Percentiles rank a stretch among this genome's conserved stretches.
Conservation (phyloP, 106 monocot species). For the Acorus calamus region DNA sequence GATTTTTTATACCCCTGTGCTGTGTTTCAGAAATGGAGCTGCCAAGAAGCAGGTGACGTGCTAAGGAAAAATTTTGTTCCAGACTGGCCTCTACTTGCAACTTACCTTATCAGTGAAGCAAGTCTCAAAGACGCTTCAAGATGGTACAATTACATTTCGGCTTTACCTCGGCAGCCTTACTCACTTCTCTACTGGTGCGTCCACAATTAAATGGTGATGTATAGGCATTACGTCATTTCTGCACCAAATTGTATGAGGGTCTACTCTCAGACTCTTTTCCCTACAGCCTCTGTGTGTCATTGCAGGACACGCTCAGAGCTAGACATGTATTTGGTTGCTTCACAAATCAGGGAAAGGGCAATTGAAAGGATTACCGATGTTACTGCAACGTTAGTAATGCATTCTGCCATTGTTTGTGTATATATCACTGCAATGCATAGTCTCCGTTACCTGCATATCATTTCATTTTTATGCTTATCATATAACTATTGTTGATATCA, state of each 20-base stretch:
- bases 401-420: background rate
- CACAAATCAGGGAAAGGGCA: conserved; percentile 76
- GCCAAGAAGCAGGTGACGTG: conserved; percentile 49
- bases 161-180: conserved; percentile 88
- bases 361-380: conserved; percentile 86
- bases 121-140: conserved; percentile 57
- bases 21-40: conserved; percentile 61
- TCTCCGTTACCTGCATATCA: background rate
- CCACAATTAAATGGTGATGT: background rate
- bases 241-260: conserved; percentile 11
- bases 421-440: background rate
- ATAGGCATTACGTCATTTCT: background rate
- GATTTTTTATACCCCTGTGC: too few species aligned
- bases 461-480: background rate
- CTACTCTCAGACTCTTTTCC: conserved; percentile 47
- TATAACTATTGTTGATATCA: background rate
- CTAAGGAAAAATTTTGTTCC: conserved; percentile 66
- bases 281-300: conserved; percentile 56
- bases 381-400: conserved; percentile 55
- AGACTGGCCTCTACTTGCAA: conserved; percentile 89
- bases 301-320: conserved; percentile 85
- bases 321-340: conserved; percentile 78
- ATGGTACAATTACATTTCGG: conserved; percentile 88
- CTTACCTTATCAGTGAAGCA: conserved; percentile 91
- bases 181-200: conserved; percentile 91